Conservation (phyloP, 2,329 filamentous ascomycete genomes). For the Diatrype stigma region DNA sequence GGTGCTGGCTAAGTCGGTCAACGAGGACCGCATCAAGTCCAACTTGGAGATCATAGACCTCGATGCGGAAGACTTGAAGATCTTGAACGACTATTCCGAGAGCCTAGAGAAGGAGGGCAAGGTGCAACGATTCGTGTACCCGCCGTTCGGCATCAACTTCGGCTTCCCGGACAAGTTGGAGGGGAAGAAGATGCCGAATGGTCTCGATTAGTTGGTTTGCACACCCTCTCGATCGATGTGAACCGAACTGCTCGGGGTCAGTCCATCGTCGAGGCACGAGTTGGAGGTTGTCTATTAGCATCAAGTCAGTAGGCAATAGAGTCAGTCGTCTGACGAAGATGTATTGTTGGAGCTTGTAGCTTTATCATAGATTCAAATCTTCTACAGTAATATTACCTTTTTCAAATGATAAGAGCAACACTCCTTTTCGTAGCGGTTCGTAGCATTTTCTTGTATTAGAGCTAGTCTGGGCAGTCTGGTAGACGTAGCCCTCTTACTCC, state of each 20-base stretch:
- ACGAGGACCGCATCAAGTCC: constrained; percentile 61
- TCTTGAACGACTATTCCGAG: constrained; percentile 50
- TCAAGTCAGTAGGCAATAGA: background rate
- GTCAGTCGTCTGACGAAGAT: too few species aligned
- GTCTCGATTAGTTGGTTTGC: constrained; percentile 11
- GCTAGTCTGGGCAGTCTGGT: too few species aligned
- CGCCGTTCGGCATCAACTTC: constrained; percentile 64
- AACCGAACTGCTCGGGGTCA: too few species aligned
- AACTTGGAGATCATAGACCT: constrained; percentile 66
- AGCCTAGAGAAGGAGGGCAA: constrained; percentile 46
- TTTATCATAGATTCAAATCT: too few species aligned
- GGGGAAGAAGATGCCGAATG: constrained; percentile 24
- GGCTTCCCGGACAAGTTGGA: constrained; percentile 65
- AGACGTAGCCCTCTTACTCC: too few species aligned
- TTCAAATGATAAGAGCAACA: too few species aligned
- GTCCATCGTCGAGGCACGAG: background rate
- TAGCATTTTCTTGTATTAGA: too few species aligned
- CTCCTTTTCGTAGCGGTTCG: too few species aligned
- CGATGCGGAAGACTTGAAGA: constrained; percentile 58
- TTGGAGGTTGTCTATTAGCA: background rate
- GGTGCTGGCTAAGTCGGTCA: constrained; percentile 71
- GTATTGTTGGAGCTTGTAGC: too few species aligned
- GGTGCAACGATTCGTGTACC: constrained; percentile 61
- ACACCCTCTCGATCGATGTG: too few species aligned
- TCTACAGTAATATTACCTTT: too few species aligned